These are phyloP conservation scores for Henckelia pumila DNA, from an alignment of 257 asterid species.

Conservation along the genomic window DNA sequence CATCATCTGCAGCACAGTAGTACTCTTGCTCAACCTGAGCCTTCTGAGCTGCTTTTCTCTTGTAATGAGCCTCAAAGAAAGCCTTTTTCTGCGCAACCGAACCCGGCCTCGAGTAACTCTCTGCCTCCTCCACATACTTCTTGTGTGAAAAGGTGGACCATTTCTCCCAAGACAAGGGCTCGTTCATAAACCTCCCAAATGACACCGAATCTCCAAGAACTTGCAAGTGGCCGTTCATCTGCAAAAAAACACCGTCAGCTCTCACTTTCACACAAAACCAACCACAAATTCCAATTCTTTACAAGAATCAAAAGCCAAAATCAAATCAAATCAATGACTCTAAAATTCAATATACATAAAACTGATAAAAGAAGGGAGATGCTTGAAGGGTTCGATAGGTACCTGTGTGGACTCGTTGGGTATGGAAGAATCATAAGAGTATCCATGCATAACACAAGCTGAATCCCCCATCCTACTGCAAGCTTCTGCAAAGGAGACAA, in stretches of 20 bases:
- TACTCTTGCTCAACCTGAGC: constrained; percentile 74
- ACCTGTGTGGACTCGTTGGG: constrained; percentile 72
- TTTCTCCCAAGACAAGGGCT: constrained; percentile 81
- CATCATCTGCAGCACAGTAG: constrained; percentile 25
- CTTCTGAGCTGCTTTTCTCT: constrained; percentile 75
- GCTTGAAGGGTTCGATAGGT: not conserved
- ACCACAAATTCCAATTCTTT: not conserved
- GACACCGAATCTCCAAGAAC: constrained; percentile 83
- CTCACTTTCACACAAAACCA: constrained; percentile 1
- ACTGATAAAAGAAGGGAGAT: not conserved
- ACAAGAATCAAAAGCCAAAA: not conserved
- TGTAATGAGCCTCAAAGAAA: constrained; percentile 97
- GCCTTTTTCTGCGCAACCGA: constrained; percentile 95
- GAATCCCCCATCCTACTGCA: constrained; percentile 64
- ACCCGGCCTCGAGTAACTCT: constrained; percentile 75
- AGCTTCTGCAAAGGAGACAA: constrained; percentile 13
- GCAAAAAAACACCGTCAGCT: constrained; percentile 28
- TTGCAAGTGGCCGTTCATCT: constrained; percentile 61
- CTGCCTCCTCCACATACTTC: constrained; percentile 91
- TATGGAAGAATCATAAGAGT: constrained; percentile 64
- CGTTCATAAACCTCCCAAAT: constrained; percentile 73
- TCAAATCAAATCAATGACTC: no score
- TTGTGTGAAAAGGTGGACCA: constrained; percentile 86
- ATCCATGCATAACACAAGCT: constrained; percentile 71
- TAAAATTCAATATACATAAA: no score